Base-by-base conservation (phyloP, 2,329 filamentous ascomycete genomes). In the Pestalotiopsis sp. region DNA sequence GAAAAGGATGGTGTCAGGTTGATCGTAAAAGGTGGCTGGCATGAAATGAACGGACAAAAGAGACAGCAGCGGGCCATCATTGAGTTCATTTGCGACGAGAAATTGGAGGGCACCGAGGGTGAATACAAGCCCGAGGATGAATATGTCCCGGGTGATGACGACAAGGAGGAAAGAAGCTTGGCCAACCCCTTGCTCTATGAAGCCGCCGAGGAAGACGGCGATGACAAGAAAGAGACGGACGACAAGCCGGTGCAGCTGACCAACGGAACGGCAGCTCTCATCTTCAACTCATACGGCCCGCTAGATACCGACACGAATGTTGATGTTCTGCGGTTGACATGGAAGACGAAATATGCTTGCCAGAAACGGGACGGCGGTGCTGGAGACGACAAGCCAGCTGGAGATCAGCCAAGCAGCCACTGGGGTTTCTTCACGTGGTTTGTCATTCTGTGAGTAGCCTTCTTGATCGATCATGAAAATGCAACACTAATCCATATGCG, bases 361-460 rank as follows among this genome's bases (percentile, higher is more conserved):
- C 91, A 94, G 77, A 84, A 82, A 36, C 72, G 71, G 49, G 71
- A 71, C 4, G 75, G 80, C 75, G 74, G 78, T 17, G 36, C 12
- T 11, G 59, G 59, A 39, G 59, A 39, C 13, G 36, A 36, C 31
- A 36, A 36, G 27, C 64, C 64, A 13, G 83, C 82, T 11, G 82
- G 84, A 52, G 73, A 77, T 57, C 79, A 82, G 68, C 83, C 83
- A 68, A 84, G 85, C 66, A 80, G 80, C 20, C 87, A 89, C 77
- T 98, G 95, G 96, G 96, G 96, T 1, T 96, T 98, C 85, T 98
- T 98, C 77, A 98, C 95, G 20, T 99, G 96, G 96, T 88, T 98
- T 76, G 89, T 98, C 73, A 90, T 99, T 73, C 90, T 98, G 94
- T 97, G 82, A 86, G 93, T 86, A 7, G 14, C 17, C 7, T n/a